Conservation (phyloP, 345 rosid species). For the Arabis alpina region DNA sequence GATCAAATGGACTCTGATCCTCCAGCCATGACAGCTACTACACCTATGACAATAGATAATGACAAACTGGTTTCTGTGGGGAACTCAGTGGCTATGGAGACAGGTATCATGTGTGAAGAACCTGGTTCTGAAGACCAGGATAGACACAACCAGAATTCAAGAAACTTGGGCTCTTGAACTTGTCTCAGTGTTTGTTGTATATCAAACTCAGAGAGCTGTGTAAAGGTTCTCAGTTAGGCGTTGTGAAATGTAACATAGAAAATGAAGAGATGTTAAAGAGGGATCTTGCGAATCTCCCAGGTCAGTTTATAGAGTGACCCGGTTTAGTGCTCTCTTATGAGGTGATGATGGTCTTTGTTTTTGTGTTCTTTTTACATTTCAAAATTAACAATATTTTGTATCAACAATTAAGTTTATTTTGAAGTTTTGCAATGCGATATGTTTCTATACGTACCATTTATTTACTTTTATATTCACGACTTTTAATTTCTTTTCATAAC, state of each 20-base stretch:
- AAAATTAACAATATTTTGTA: constrained; percentile 8
- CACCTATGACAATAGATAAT: constrained; percentile 33
- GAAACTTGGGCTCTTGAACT: constrained; percentile 32
- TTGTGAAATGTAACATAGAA: constrained; percentile 13
- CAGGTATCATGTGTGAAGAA: constrained; percentile 6
- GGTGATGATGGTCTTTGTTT: neutral
- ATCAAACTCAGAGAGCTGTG: constrained; percentile 40
- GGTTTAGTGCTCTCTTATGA: constrained; percentile 8
- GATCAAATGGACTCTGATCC: constrained; percentile 39
- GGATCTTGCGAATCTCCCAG: constrained; percentile 17
- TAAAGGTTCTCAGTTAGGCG: constrained; percentile 33
- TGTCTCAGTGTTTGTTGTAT: constrained; percentile 27
- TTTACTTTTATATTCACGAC: too few species aligned
- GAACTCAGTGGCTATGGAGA: constrained; percentile 24
- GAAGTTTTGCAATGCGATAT: neutral
- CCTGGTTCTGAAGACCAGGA: constrained; percentile 18
- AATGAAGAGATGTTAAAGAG: constrained; percentile 18
- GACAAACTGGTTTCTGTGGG: constrained; percentile 29
- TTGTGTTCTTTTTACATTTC: neutral
- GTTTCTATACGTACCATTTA: neutral
- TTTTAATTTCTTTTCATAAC: too few species aligned
- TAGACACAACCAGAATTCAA: constrained; percentile 3
- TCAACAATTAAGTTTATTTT: neutral
- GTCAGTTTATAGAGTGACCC: constrained; percentile 24
- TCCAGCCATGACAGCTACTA: constrained; percentile 30